Base-by-base conservation (phyloP, 306 rosid genomes). In the Lathyrus sativus region DNA sequence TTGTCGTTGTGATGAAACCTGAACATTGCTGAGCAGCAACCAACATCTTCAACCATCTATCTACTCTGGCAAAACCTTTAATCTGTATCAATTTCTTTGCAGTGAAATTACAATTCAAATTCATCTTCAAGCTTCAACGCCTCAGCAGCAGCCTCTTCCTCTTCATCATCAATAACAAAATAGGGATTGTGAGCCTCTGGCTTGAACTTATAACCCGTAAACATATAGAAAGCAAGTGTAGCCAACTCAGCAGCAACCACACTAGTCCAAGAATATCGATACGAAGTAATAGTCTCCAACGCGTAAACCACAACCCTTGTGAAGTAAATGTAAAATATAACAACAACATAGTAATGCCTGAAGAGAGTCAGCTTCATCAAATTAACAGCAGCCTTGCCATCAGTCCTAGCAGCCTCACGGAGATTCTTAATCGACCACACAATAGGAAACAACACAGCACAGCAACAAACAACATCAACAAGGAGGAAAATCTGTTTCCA, bases 401-500 rank as follows among this genome's bases (percentile, higher is more conserved):
- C 96, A 0, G 98, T 87, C 75, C 96, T 78, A 0, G 98, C 98
- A 0, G 98, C 98, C 74, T 92, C 98, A 0, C 98, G 91, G 28
- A 92, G 84, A 76, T 92, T 92, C 86, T 92, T 92, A 61, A 92
- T 92, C 3, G 98, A 92, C 98, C 98, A 92, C 5, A 92, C 96
- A 46, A 92, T 92, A 2, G 98, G 98, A 74, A 92, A 92, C 67
- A 92, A 68, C 29, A 92, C 96, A 0, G 98, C 98, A 24, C 98
- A 92, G 73, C 98, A 92, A 45, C 98, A 92, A 4, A 92, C 78
- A 4, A 92, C 98, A 62, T 92, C 98, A 3, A 92, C 98, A 11
- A 92, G 95, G 72, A 92, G 64, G 49, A 92, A 89, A 4, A 92
- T 72, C 89, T 92, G 96, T 72, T 82, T 92, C 98, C 98, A 92